Evolutionary conservation across 23 red algal species (phyloP), one percentile per base, ranked within the genome.

Genomic region (Chondrus crispus): DNA sequence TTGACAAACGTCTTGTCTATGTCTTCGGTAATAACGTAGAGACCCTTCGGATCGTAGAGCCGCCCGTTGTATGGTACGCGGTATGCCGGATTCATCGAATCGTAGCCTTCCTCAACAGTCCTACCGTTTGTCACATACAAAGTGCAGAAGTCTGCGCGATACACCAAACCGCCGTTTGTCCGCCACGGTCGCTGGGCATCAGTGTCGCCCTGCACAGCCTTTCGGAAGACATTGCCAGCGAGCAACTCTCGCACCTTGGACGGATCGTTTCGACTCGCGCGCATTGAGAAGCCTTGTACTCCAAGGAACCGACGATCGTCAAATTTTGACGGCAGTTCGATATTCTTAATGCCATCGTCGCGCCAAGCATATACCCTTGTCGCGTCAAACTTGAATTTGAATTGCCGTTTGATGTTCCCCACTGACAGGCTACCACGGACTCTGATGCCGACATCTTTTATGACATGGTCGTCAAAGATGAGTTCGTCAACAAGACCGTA

Each of bases 381-480:
- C 18, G 82, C 82, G 47, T 85, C 82, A 43, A 85, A 85, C 82
- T 85, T 85, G 60, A 85, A 70, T 58, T 85, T 85, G 62, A 85
- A 85, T 58, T 85, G 82, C n/a, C 82, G 82, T 35, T 85, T 85
- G 57, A 70, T 35, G 42, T 85, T 66, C 30, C 20, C 55, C 20
- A 58, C 82, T 19, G 82, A 85, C 29, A 58, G 63, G 82, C 68
- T 85, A 18, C 82, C 82, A 40, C 82, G 82, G 2, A 85, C 82
- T 22, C 54, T 64, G 82, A 85, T 85, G 82, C 82, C 82, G 82
- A 85, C 82, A 58, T 85, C 68, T 13, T 40, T 3, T 51, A 85
- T 85, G 20, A 19, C 62, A 3, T 5, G 2, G 38, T 50, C 82
- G 57, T 85, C 62, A 36, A 85, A 5, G n/a, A 29, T 39, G 38